phyloP scores from a whole-genome alignment of 2,329 filamentous ascomycete genomes.

The Cercospora zeina region DNA sequence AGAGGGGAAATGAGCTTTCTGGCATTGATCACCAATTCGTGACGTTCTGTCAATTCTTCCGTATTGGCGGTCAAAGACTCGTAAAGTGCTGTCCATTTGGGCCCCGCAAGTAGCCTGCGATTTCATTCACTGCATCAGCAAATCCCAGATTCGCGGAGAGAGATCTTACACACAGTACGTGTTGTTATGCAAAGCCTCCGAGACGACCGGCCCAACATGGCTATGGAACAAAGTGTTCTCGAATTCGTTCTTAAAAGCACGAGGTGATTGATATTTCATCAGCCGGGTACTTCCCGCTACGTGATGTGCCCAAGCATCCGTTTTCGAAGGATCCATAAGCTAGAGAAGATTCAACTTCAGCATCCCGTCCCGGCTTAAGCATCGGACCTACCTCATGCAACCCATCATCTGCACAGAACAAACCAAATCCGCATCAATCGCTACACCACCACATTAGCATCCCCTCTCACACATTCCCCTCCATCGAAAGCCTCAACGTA shows the following conservation, averaged over 20 bases:
- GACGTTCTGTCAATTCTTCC: constrained; percentile 30
- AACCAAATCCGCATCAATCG: constrained; percentile 28
- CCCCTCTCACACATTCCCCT: neutral
- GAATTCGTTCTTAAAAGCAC: constrained; percentile 40
- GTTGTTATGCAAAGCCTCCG: constrained; percentile 31
- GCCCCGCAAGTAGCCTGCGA: constrained; percentile 33
- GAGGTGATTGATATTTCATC: constrained; percentile 38
- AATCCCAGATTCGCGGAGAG: neutral
- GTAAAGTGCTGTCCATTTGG: constrained; percentile 37
- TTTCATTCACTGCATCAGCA: neutral
- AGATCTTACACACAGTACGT: constrained; percentile 17
- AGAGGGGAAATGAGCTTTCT: constrained; percentile 31
- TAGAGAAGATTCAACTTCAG: neutral
- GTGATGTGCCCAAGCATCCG: constrained; percentile 40
- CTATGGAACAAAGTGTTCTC: constrained; percentile 43
- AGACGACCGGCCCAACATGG: constrained; percentile 40
- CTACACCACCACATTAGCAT: neutral
- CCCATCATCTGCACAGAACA: constrained; percentile 30
- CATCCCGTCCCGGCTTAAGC: neutral
- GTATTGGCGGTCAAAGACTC: constrained; percentile 25
- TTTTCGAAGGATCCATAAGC: constrained; percentile 39
- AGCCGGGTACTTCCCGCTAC: constrained; percentile 39
- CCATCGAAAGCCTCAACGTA: neutral
- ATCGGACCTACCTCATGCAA: constrained; percentile 27
- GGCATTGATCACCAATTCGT: constrained; percentile 27